A percentile compares a stretch with the other conserved stretches of the same genome.
Conservation (phyloP, 345 rosid genomes). For the Boechera stricta region DNA sequence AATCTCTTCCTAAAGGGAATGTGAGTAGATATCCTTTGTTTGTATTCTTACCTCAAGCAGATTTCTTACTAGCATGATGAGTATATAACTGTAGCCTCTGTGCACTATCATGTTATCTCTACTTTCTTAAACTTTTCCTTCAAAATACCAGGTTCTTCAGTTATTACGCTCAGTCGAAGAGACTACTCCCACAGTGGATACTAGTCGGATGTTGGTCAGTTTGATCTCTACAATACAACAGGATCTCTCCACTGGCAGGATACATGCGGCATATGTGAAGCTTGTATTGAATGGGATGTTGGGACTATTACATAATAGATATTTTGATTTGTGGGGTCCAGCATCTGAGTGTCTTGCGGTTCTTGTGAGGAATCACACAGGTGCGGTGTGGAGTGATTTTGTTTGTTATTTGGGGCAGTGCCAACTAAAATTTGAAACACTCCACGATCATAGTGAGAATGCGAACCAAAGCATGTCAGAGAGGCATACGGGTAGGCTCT, state of each 20-base stretch:
- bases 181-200: slow-evolving; percentile 65
- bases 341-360: slow-evolving; percentile 78
- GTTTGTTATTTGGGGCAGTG: slow-evolving; percentile 56
- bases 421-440: slow-evolving; percentile 51
- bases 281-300: slow-evolving; percentile 69
- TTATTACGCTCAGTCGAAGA: slow-evolving; percentile 68
- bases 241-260: slow-evolving; percentile 69
- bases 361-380: slow-evolving; percentile 58
- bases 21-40: slow-evolving; percentile 52
- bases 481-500: slow-evolving; percentile 57
- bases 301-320: slow-evolving; percentile 78
- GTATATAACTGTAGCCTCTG: slow-evolving; percentile 17
- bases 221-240: slow-evolving; percentile 66
- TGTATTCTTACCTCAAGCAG: slow-evolving; percentile 8
- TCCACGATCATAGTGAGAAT: slow-evolving; percentile 45
- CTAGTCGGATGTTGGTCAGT: slow-evolving; percentile 64
- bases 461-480: slow-evolving; percentile 45
- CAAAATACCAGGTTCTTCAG: slow-evolving; percentile 68
- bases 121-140: slow-evolving; percentile 18
- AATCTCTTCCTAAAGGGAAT: slow-evolving; percentile 45
- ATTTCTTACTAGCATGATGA: slow-evolving; percentile 29
- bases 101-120: slow-evolving; percentile 14
- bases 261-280: slow-evolving; percentile 60
- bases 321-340: slow-evolving; percentile 66
- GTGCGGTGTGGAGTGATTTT: slow-evolving; percentile 69